These are phyloP conservation scores for Urochloa ruziziensis DNA, from an alignment of 176 grass and related monocot species.

Conservation along the genomic window DNA sequence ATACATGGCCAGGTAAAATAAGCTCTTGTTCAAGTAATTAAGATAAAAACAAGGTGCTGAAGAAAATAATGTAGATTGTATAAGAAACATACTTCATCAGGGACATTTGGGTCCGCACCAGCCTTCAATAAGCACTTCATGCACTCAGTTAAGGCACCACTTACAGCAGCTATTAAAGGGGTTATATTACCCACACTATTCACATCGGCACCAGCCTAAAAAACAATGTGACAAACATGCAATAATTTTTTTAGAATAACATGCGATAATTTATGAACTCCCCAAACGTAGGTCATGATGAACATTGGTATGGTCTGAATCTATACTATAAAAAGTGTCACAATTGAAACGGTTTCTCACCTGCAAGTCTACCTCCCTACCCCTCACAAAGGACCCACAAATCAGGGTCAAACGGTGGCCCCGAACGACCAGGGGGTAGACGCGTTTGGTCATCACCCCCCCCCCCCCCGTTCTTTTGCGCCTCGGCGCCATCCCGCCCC, in stretches of 20 bases:
- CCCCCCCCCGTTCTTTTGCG: too few species aligned
- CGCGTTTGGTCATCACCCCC: too few species aligned
- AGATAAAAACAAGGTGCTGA: not conserved
- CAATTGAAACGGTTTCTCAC: too few species aligned
- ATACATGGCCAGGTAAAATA: not conserved
- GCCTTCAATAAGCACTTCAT: not conserved
- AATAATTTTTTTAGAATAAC: too few species aligned
- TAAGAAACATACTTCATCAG: not conserved
- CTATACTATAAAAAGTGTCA: too few species aligned
- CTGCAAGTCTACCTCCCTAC: too few species aligned
- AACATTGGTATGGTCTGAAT: not conserved
- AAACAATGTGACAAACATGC: not conserved
- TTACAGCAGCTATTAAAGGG: not conserved
- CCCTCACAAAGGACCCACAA: too few species aligned
- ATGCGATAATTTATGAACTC: not conserved
- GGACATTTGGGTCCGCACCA: not conserved
- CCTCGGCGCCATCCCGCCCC: too few species aligned
- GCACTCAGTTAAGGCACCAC: not conserved
- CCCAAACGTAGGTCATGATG: not conserved
- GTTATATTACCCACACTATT: not conserved
- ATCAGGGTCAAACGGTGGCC: too few species aligned
- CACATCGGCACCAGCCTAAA: not conserved
- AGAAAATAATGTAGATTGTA: not conserved
- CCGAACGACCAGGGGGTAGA: too few species aligned
- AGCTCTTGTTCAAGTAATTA: not conserved